These are phyloP conservation scores for Mycena sp. DNA, from an alignment of 1,284 basidiomycete species.

Conservation along the genomic window DNA sequence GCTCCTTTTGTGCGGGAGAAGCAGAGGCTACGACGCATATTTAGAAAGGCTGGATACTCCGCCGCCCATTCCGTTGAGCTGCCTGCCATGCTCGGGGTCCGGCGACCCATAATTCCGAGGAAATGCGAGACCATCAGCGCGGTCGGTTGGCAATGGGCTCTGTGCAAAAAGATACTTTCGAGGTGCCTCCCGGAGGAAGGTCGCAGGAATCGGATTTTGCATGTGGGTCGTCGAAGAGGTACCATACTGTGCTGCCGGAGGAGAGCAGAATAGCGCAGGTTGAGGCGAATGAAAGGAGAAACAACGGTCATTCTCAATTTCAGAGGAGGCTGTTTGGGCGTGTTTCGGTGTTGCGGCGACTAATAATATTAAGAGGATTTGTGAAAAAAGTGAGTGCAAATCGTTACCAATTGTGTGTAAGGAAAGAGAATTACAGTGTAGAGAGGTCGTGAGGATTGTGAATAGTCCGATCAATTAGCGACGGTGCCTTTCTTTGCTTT, in stretches of 20 bases:
- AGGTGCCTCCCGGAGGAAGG: constrained; percentile 81
- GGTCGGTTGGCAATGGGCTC: constrained; percentile 59
- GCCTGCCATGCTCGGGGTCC: constrained; percentile 75
- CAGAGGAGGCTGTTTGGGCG: too few relatives aligned
- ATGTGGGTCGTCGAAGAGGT: constrained; percentile 2
- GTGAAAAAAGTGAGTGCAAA: too few relatives aligned
- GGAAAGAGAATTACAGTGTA: background rate
- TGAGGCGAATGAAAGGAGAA: background rate
- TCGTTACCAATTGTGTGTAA: too few relatives aligned
- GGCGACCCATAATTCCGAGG: constrained; percentile 87
- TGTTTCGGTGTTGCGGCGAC: too few relatives aligned
- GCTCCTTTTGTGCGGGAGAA: constrained; percentile 45
- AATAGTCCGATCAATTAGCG: constrained; percentile 23
- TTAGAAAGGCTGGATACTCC: constrained; percentile 82
- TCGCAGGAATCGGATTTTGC: constrained; percentile 59
- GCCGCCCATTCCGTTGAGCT: constrained; percentile 87
- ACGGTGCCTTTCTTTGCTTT: background rate
- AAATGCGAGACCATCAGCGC: constrained; percentile 68
- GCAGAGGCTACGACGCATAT: constrained; percentile 74
- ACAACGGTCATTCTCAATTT: too few relatives aligned
- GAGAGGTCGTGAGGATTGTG: constrained; percentile 7
- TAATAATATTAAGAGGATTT: too few relatives aligned
- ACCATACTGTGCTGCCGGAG: background rate
- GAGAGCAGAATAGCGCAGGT: background rate
- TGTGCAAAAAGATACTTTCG: constrained; percentile 80